Evolutionary conservation across 129 eudicot species (phyloP).

Genomic region (Artemisia annua): DNA sequence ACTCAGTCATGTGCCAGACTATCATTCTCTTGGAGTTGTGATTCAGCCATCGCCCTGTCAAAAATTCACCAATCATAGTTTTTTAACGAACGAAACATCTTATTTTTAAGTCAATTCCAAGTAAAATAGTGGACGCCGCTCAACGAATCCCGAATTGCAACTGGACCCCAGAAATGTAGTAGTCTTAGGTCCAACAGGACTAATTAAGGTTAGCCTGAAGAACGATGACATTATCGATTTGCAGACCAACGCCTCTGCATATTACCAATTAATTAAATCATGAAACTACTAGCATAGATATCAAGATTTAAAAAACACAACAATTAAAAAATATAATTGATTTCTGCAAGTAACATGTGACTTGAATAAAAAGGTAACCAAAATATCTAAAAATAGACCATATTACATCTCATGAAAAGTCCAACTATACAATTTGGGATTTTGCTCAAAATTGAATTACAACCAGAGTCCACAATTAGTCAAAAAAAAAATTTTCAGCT

Average conservation of each 20-base stretch:
- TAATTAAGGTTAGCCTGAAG: not conserved
- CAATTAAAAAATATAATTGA: too few species aligned
- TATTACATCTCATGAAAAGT: too few species aligned
- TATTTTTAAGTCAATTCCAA: too few species aligned
- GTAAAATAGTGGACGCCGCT: not conserved
- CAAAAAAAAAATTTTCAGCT: too few species aligned
- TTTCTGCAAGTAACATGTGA: too few species aligned
- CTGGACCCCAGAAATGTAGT: slow-evolving; percentile 34
- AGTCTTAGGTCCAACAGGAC: slow-evolving; percentile 34
- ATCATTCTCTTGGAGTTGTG: slow-evolving; percentile 66
- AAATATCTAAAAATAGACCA: too few species aligned
- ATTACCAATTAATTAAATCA: not conserved
- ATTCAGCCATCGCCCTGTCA: slow-evolving; percentile 86
- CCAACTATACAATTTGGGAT: too few species aligned
- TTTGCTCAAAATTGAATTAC: too few species aligned
- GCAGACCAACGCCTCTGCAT: not conserved
- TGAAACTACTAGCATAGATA: not conserved
- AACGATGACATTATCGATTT: slow-evolving; percentile 3
- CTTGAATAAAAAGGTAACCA: too few species aligned
- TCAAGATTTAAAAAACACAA: too few species aligned
- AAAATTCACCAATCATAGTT: not conserved
- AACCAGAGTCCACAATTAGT: too few species aligned
- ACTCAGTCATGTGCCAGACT: slow-evolving; percentile 97
- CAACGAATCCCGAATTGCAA: slow-evolving; percentile 27
- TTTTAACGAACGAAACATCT: too few species aligned